Evolutionary conservation across 2,329 filamentous ascomycete genomes (phyloP), one percentile per base, ranked within the genome.

Genomic region (Cladosporium colombiae): DNA sequence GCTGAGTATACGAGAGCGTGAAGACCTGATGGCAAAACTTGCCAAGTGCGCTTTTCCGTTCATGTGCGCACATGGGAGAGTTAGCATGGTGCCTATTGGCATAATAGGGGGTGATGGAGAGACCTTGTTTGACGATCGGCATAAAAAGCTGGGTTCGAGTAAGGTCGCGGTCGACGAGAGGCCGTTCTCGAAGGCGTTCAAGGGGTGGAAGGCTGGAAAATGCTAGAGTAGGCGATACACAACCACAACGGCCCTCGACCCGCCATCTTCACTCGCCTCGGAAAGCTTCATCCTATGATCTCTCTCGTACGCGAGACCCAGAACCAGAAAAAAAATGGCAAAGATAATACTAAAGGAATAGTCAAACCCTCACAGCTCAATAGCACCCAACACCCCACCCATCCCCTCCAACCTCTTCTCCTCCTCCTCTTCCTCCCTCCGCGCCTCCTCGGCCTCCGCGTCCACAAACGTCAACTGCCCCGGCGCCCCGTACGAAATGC

Each of bases 31-130:
- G 0, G 67, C 64, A 1, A 81, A 81, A 3, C 78, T 95, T n/a
- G 83, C 84, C 0, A 74, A 72, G 0, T 93, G 90, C 70, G 82
- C 81, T 0, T 91, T 94, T 68, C 91, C 92, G 0, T 95, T 95
- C 70, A 89, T 92, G 74, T 96, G 92, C 77, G 92, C 92, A 1
- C 92, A 96, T 80, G 92, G 92, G 0, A 82, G 82, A 60, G 80
- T 81, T 21, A 81, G 80, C 68, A 82, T 84, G 80, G 81, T 83
- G 33, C 82, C 82, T 16, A 66, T 84, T 33, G 61, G 61, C 0
- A 37, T 59, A 10, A 16, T 40, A 3, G 56, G 14, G 1, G 55
- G 70, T 80, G 16, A 57, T 4, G 33, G 33, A 5, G 55, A 57
- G 33, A 18, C n/a, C 72, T 77, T 23, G 33, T 75, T 23, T 40